Conservation (phyloP, 192 early-diverging fungal species). For the Powellomyces hirtus region DNA sequence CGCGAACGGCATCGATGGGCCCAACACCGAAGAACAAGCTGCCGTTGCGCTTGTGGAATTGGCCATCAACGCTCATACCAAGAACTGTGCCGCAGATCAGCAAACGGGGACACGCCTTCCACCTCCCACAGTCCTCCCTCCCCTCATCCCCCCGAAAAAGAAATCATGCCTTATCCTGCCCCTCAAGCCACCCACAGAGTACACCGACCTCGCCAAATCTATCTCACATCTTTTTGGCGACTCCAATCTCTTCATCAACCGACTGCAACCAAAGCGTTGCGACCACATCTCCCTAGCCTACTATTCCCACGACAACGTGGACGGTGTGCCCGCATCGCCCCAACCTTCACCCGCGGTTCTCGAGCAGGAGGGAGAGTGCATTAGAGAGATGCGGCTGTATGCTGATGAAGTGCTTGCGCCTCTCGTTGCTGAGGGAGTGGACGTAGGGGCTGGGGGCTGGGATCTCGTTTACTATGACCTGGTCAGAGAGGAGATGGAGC, state of each 20-base stretch:
- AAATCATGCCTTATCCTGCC: constrained; percentile 8
- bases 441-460: background rate
- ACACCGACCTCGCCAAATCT: background rate
- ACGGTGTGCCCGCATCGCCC: background rate
- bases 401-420: background rate
- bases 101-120: background rate
- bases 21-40: background rate
- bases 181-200: background rate
- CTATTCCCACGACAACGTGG: background rate
- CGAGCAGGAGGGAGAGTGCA: background rate
- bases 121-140: background rate
- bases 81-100: background rate
- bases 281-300: constrained; percentile 21
- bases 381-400: background rate
- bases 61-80: background rate
- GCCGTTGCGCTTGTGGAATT: background rate
- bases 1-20: no score
- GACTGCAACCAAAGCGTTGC: background rate
- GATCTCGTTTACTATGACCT: constrained; percentile 15
- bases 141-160: constrained; percentile 12
- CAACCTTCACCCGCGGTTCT: background rate
- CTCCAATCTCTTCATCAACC: constrained; percentile 6
- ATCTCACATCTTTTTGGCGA: background rate
- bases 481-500: constrained; percentile 7
- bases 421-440: background rate